Percentiles rank a stretch among this genome's conserved stretches.
phyloP scores from a whole-genome alignment of 345 rosid species.

The Gossypium longicalyx region DNA sequence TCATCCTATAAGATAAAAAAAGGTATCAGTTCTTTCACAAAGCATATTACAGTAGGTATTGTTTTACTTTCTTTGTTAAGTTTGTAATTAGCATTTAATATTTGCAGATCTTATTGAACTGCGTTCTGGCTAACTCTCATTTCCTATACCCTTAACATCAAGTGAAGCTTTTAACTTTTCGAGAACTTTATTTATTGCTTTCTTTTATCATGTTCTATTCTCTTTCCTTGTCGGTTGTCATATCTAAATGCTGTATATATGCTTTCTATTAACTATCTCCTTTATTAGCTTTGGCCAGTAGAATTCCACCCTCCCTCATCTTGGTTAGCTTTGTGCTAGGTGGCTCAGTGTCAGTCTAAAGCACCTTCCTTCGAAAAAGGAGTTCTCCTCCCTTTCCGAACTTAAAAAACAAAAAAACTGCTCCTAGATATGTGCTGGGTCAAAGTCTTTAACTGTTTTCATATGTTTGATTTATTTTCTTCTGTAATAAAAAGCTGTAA shows the following conservation, averaged over 20 bases:
- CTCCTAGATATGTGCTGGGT: background rate
- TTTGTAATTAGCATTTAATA: slow-evolving; percentile 6
- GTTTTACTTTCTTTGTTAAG: slow-evolving; percentile 4
- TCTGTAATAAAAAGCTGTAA: background rate
- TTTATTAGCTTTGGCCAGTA: background rate
- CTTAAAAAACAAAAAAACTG: background rate
- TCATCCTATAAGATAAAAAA: slow-evolving; percentile 37
- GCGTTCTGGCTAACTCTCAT: background rate
- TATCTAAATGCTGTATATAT: background rate
- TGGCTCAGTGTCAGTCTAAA: background rate
- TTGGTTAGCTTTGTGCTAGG: background rate
- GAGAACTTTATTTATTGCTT: background rate
- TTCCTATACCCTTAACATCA: background rate
- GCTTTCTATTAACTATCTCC: background rate
- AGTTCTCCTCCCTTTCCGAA: background rate
- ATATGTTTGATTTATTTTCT: background rate
- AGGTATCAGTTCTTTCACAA: slow-evolving; percentile 41
- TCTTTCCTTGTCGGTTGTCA: background rate
- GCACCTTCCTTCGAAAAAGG: background rate
- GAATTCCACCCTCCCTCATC: background rate
- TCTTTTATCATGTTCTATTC: background rate
- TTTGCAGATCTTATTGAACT: background rate
- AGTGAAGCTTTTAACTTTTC: background rate
- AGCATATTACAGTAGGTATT: slow-evolving; percentile 38
- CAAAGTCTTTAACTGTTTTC: background rate